A percentile compares a stretch with the other conserved stretches of the same genome.
phyloP scores from a whole-genome alignment of 805 yeast genomes.

The Hemisphaericaspora nanyangensis region DNA sequence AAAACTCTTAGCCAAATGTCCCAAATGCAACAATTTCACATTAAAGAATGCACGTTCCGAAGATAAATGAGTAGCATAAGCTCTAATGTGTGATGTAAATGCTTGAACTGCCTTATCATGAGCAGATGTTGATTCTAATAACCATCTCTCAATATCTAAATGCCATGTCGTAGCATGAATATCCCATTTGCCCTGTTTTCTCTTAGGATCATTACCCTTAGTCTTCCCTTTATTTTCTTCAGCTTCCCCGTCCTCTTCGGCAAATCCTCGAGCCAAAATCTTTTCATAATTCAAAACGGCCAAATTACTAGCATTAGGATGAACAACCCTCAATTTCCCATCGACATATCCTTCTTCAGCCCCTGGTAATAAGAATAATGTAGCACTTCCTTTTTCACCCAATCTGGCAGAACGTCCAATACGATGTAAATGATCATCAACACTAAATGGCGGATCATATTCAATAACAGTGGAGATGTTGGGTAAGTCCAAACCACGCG shows the following conservation, averaged over 20 bases:
- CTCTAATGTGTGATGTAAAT: conserved; percentile 85
- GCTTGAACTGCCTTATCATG: conserved; percentile 73
- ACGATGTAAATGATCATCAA: conserved; percentile 94
- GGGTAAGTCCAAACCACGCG: conserved; percentile 94
- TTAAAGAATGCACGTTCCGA: conserved; percentile 78
- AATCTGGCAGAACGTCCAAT: conserved; percentile 98
- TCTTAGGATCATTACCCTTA: conserved; percentile 31
- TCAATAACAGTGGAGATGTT: conserved; percentile 82
- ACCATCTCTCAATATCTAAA: conserved; percentile 82
- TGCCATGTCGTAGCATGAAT: conserved; percentile 96
- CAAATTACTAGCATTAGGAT: conserved; percentile 33
- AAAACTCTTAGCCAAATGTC: conserved; percentile 93
- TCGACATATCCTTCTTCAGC: conserved; percentile 80
- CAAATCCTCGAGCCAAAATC: conserved; percentile 31
- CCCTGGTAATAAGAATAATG: conserved; percentile 82
- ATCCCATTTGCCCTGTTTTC: conserved; percentile 68
- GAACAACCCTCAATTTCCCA: conserved; percentile 38
- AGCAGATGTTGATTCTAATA: conserved; percentile 61
- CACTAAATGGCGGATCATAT: conserved; percentile 90
- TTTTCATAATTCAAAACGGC: conserved; percentile 32
- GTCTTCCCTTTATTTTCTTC: conserved; percentile 32
- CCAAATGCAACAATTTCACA: conserved; percentile 79
- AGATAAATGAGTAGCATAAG: conserved; percentile 91
- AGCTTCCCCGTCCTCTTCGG: conserved; percentile 26
- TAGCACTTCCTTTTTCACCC: conserved; percentile 79